A percentile compares a stretch with the other conserved stretches of the same genome.
These are phyloP conservation scores for Cardamine chenopodiifolia DNA, from an alignment of 345 rosid genomes.

Conservation along the genomic window DNA sequence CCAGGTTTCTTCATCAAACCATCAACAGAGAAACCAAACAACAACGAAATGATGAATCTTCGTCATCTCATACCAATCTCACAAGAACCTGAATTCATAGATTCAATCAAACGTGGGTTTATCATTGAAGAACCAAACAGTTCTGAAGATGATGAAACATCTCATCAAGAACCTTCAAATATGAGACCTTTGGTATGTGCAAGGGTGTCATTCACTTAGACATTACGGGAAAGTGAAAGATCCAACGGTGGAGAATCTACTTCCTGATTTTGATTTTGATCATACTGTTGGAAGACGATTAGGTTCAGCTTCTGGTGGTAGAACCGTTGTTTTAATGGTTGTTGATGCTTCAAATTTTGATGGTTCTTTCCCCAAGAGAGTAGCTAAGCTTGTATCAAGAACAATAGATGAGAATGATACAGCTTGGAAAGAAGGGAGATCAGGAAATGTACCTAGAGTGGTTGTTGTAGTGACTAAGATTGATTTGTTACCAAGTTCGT, in stretches of 20 bases:
- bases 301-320: conserved; percentile 62
- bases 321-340: conserved; percentile 81
- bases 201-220: conserved; percentile 90
- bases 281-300: conserved; percentile 79
- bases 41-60: conserved; percentile 24
- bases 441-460: conserved; percentile 81
- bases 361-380: conserved; percentile 82
- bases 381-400: conserved; percentile 71
- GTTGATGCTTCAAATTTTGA: conserved; percentile 92
- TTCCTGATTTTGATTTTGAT: conserved; percentile 93
- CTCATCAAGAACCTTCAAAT: background rate
- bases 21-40: conserved; percentile 41
- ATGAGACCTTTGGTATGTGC: conserved; percentile 68
- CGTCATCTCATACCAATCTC: conserved; percentile 57
- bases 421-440: conserved; percentile 82
- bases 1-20: conserved; percentile 83
- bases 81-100: conserved; percentile 57
- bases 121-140: conserved; percentile 45
- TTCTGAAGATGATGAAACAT: conserved; percentile 29
- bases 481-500: conserved; percentile 73
- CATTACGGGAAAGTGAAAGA: conserved; percentile 90
- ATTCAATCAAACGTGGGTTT: conserved; percentile 63
- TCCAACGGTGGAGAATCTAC: conserved; percentile 72
- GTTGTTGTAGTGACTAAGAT: conserved; percentile 85
- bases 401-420: conserved; percentile 66